Conservation (phyloP, 495 filamentous ascomycete species). For the Xylaria cubensis region DNA sequence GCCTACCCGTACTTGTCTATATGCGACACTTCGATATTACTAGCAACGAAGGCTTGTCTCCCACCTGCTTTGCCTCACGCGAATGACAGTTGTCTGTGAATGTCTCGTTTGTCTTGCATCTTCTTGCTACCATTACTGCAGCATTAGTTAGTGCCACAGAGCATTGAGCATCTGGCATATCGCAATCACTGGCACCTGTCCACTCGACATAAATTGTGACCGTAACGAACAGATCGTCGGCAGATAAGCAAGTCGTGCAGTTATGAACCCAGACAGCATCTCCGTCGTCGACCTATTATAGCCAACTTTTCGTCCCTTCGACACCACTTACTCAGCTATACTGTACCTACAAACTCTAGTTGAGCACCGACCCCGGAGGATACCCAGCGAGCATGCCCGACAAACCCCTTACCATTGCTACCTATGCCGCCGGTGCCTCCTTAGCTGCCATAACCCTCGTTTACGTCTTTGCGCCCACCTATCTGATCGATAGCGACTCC, state of each 20-base stretch:
- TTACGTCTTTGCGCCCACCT: constrained; percentile 96
- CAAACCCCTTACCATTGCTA: constrained; percentile 81
- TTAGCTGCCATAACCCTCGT: constrained; percentile 95
- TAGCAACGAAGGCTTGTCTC: neutral
- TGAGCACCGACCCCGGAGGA: neutral
- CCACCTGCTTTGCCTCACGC: neutral
- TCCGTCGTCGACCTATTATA: neutral
- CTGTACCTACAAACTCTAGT: neutral
- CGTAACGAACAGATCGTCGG: neutral
- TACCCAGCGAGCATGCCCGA: constrained; percentile 73
- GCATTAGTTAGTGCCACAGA: neutral
- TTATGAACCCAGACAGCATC: constrained; percentile 13
- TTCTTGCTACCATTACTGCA: neutral
- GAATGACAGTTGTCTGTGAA: neutral
- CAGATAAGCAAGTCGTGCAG: constrained; percentile 6
- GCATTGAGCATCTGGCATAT: neutral
- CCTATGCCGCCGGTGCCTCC: constrained; percentile 94
- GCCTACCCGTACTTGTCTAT: neutral
- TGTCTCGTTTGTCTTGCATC: neutral
- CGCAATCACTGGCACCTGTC: neutral
- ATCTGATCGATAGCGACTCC: constrained; percentile 83
- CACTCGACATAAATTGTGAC: neutral
- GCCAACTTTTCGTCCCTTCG: constrained; percentile 1
- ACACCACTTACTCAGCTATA: neutral
- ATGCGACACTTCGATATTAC: neutral